Evolutionary conservation across 495 filamentous ascomycete genomes (phyloP).

Genomic region (Bacidia gigantensis): DNA sequence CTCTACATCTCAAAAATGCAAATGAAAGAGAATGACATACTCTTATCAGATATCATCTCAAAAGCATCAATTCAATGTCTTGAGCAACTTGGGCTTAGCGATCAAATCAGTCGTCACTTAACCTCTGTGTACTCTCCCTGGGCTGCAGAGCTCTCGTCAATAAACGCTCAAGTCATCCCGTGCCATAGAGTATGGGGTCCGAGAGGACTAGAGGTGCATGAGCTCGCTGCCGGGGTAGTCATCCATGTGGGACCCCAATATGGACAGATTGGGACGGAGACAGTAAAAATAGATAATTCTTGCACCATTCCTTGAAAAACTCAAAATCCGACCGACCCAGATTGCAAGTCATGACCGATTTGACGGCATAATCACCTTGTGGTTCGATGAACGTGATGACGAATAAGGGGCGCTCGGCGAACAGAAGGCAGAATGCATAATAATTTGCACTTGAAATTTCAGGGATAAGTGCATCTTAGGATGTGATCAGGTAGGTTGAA

Average conservation of each 20-base stretch:
- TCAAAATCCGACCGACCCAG: too few species aligned
- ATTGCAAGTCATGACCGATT: too few species aligned
- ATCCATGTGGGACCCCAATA: conserved; percentile 20
- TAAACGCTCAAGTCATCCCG: conserved; percentile 31
- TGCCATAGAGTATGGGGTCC: conserved; percentile 34
- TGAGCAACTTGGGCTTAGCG: not conserved
- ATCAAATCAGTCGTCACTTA: not conserved
- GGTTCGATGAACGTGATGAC: too few species aligned
- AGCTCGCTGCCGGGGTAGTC: conserved; percentile 27
- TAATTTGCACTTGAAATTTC: too few species aligned
- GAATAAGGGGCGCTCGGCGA: too few species aligned
- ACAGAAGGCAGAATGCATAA: too few species aligned
- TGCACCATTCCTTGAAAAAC: too few species aligned
- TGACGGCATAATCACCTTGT: too few species aligned
- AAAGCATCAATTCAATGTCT: not conserved
- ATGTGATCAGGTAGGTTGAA: too few species aligned
- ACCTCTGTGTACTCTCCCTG: conserved; percentile 11
- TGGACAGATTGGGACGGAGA: too few species aligned
- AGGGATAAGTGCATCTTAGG: too few species aligned
- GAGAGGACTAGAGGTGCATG: conserved; percentile 18
- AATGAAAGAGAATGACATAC: not conserved
- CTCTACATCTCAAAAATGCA: not conserved
- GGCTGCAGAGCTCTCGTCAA: conserved; percentile 8
- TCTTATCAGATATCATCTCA: not conserved
- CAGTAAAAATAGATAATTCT: too few species aligned